Evolutionary conservation across 148 eudicot species (phyloP), one percentile per base, ranked within the genome.

Genomic region (Rhododendron molle): DNA sequence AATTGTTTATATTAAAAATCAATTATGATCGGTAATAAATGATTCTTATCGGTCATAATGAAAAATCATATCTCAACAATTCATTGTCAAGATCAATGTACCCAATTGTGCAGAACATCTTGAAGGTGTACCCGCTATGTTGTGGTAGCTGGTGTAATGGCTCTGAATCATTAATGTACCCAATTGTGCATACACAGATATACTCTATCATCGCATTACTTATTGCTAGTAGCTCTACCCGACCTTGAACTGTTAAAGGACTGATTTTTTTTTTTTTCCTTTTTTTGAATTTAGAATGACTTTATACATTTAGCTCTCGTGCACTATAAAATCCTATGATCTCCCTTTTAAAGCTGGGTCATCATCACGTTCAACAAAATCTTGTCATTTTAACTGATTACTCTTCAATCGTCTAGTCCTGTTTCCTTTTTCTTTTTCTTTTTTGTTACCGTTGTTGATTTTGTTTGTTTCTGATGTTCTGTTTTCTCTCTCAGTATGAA

Each of bases 401-500:
- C 7, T 26, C 1, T 82, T 40, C 58, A 65, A n/a, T 82, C 44
- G 7, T 67, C 56, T 82, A 28, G 56, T 13, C 34, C n/a, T 40
- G 74, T 9, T 62, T 81, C 12, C 20, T 15, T 13, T 50, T 38
- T 38, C 34, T 32, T 32, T 32, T 32, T 32, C 1, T 40, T 36
- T 52, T 15, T 52, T 15, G 58, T 15, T 72, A 14, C 28, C 20
- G 10, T 73, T 14, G 8, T n/a, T 36, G 83, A 23, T 47, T 23
- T 40, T 36, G 73, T 20, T 20, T 38, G 84, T 34, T 43, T 43
- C 11, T 44, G 46, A 30, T 72, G 36, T 34, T 72, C 52, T 13
- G 28, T 4, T 30, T 72, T 65, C 30, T 26, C 34, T 67, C 58
- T 10, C 95, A 97, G 99, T 92, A 95, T 76, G 99, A 95, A 83